phyloP scores from a whole-genome alignment of 202 grass and related monocot species.

The Schoenoplectus tabernaemontani region DNA sequence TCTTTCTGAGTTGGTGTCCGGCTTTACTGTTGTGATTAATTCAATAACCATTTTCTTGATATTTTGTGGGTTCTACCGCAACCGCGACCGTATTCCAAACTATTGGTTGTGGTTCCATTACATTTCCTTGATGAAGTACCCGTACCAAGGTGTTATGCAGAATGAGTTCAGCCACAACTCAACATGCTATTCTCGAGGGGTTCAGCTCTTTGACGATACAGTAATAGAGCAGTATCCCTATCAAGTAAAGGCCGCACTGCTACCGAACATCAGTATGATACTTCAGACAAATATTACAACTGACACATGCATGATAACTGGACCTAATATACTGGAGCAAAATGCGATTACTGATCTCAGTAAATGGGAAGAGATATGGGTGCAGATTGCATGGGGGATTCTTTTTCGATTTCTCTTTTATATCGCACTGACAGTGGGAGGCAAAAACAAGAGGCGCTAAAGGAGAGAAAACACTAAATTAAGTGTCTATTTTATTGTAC shows the following conservation, averaged over 20 bases:
- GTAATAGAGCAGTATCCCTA: constrained; percentile 35
- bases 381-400: constrained; percentile 55
- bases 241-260: constrained; percentile 29
- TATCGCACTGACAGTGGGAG: constrained; percentile 38
- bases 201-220: constrained; percentile 75
- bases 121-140: constrained; percentile 61
- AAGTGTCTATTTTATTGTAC: not conserved
- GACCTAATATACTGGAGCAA: constrained; percentile 34
- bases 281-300: constrained; percentile 36
- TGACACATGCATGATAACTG: constrained; percentile 54
- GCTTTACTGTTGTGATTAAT: constrained; percentile 37
- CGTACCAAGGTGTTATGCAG: constrained; percentile 61
- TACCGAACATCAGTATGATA: constrained; percentile 45
- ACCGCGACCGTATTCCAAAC: constrained; percentile 35
- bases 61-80: constrained; percentile 64
- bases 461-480: not conserved
- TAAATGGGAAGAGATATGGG: constrained; percentile 61
- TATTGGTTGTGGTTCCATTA: constrained; percentile 84
- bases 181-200: constrained; percentile 52
- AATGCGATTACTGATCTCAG: constrained; percentile 45
- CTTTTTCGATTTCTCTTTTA: constrained; percentile 51
- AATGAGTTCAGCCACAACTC: constrained; percentile 46
- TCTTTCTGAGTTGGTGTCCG: constrained; percentile 41
- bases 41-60: constrained; percentile 42
- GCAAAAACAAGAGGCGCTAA: constrained; percentile 54